Percentiles rank a stretch among this genome's conserved stretches.
phyloP scores from a whole-genome alignment of 2,329 filamentous ascomycete genomes.

The Aspergillus neoniger region DNA sequence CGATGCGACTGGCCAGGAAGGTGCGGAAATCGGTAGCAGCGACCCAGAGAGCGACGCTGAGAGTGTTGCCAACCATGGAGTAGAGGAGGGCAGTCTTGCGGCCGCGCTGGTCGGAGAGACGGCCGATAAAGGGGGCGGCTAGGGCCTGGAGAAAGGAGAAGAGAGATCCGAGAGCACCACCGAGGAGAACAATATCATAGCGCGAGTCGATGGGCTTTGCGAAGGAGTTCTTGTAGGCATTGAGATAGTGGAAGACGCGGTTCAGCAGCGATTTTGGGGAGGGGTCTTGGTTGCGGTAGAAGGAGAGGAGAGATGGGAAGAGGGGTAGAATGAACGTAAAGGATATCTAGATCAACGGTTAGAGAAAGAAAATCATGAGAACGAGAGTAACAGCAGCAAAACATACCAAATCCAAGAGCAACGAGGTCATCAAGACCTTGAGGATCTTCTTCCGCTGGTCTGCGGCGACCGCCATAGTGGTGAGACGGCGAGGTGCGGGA shows the following conservation, averaged over 20 bases:
- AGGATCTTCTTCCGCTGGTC: conserved; percentile 75
- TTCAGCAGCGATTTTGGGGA: conserved; percentile 69
- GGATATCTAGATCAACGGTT: conserved; percentile 69
- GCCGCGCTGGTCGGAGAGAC: conserved; percentile 83
- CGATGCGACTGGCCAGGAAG: conserved; percentile 87
- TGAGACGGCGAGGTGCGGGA: conserved; percentile 1
- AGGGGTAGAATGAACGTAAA: conserved; percentile 98
- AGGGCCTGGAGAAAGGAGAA: conserved; percentile 93
- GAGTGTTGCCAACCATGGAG: conserved; percentile 90
- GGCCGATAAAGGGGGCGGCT: conserved; percentile 87
- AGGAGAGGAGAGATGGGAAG: conserved; percentile 91
- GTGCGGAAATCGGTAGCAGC: conserved; percentile 91
- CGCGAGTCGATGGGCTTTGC: conserved; percentile 88
- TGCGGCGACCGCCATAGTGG: conserved; percentile 39
- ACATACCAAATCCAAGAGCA: conserved; percentile 83
- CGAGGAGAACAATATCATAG: conserved; percentile 95
- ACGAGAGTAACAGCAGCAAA: background rate
- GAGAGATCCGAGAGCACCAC: conserved; percentile 87
- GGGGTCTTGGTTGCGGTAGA: conserved; percentile 83
- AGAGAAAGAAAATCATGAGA: background rate
- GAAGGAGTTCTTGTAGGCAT: conserved; percentile 93
- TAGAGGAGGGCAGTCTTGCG: conserved; percentile 82
- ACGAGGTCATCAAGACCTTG: conserved; percentile 82
- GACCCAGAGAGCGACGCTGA: conserved; percentile 93
- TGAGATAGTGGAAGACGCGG: conserved; percentile 77